Base-by-base conservation (phyloP, 2,329 filamentous ascomycete species). In the Fusarium miscanthi region DNA sequence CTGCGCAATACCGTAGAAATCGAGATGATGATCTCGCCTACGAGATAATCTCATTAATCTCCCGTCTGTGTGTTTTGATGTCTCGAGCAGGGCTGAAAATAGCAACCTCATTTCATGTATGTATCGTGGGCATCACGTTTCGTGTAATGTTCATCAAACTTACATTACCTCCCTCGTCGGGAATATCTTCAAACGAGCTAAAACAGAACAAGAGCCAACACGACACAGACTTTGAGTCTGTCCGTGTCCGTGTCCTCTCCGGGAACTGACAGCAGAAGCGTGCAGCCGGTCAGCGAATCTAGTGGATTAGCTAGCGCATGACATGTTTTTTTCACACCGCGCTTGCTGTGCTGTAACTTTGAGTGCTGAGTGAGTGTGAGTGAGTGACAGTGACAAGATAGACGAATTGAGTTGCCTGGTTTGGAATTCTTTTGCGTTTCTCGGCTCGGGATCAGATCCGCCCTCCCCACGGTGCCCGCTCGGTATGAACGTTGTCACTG, bases 231-330 rank as follows among this genome's bases (percentile, higher is more conserved):
- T 33, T n/a, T 35, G 17, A 25, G 27, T 69, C n/a, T 25, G 25
- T 42, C 37, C 46, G 45, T 51, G 59, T 69, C 59, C 46, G 51
- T 51, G 59, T 69, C 59, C 48, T 57, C 41, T 65, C 64, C 46
- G 63, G 54, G 38, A 72, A 63, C 57, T 73, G 70, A 73, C 70
- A 74, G 51, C 70, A 71, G 54, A 57, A 56, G 41, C 56, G 42
- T 74, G 70, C 70, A 73, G 70, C 70, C 70, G 70, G 70, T 73
- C 70, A 74, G 67, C 40, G 37, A 65, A 64, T 69, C 42, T 74
- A 69, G 43, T 59, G 66, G 70, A 63, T 42, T 71, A 71, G 52
- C 70, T 71, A 71, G 52, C 70, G 67, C 67, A 64, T 72, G 56
- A 59, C 43, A 73, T 71, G 57, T 57, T 51, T 51, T 51, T 25